Percentiles rank a stretch among this genome's conserved stretches.
Evolutionary conservation across 768 basidiomycete genomes (phyloP).

Genomic region (Auricularia heimuer): DNA sequence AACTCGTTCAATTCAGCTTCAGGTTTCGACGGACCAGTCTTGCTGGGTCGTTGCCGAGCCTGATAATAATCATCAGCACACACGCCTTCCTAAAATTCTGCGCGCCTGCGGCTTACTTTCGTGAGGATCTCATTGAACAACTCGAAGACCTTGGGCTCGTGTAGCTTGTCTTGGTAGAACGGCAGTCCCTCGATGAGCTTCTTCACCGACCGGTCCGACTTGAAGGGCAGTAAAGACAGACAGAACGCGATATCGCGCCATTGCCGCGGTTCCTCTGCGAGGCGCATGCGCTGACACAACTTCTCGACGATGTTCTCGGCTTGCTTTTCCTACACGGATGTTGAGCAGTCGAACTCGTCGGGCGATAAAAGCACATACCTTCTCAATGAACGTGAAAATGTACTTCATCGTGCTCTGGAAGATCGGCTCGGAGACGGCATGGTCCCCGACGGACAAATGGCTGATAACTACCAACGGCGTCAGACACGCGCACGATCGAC

Average conservation of each 20-base stretch:
- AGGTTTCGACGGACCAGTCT: conserved; percentile 42
- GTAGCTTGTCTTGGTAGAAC: conserved; percentile 92
- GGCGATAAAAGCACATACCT: conserved; percentile 35
- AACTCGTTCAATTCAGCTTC: conserved; percentile 94
- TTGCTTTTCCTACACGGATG: conserved; percentile 79
- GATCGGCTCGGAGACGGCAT: conserved; percentile 83
- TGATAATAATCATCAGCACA: not conserved
- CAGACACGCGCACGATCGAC: not conserved
- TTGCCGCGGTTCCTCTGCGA: conserved; percentile 81
- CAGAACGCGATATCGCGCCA: conserved; percentile 98
- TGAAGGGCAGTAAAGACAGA: conserved; percentile 88
- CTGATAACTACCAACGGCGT: conserved; percentile 61
- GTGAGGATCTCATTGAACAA: conserved; percentile 83
- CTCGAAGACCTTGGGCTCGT: conserved; percentile 72
- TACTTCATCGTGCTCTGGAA: conserved; percentile 92
- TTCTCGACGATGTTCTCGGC: conserved; percentile 97
- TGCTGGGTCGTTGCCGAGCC: not conserved
- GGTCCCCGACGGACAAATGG: conserved; percentile 81
- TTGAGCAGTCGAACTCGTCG: not conserved
- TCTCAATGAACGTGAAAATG: conserved; percentile 95
- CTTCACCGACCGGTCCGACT: conserved; percentile 92
- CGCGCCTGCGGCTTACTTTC: conserved; percentile 44
- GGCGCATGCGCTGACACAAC: conserved; percentile 88
- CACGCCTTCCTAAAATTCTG: not conserved
- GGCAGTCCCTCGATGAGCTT: conserved; percentile 89